Conservation (phyloP, 176 grass and related monocot genomes). For the Musa beccarii region DNA sequence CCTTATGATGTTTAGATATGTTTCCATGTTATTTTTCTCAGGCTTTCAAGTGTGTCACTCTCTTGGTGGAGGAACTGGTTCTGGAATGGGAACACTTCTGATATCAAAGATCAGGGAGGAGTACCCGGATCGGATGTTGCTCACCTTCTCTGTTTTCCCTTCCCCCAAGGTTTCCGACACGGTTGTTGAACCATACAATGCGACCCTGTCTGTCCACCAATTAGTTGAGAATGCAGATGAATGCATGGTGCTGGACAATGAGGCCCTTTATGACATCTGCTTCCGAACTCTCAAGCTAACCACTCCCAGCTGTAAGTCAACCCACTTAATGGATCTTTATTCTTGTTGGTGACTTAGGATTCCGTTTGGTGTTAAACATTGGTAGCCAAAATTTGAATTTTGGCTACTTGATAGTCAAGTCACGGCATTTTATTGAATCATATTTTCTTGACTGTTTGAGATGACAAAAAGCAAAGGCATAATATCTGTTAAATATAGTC, state of each 20-base stretch:
- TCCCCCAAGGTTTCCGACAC: conserved; percentile 68
- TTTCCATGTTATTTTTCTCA: conserved; percentile 24
- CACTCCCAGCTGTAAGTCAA: conserved; percentile 48
- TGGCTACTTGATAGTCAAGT: too few relatives aligned
- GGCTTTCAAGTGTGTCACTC: conserved; percentile 63
- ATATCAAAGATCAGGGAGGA: conserved; percentile 82
- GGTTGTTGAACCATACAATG: conserved; percentile 69
- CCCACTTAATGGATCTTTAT: background rate
- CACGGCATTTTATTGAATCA: too few relatives aligned
- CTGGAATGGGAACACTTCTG: conserved; percentile 66
- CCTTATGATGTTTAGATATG: background rate
- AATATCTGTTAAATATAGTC: too few relatives aligned
- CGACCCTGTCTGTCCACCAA: conserved; percentile 65
- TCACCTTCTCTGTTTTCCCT: conserved; percentile 66
- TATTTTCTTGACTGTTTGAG: too few relatives aligned
- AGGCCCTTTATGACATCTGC: conserved; percentile 63
- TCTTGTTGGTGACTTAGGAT: too few relatives aligned
- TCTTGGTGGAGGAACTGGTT: conserved; percentile 70
- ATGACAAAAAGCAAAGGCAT: too few relatives aligned
- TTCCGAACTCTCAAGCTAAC: conserved; percentile 67
- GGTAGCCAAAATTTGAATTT: too few relatives aligned
- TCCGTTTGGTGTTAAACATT: too few relatives aligned
- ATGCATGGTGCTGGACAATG: conserved; percentile 72
- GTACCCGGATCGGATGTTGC: conserved; percentile 73
- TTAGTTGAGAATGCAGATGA: conserved; percentile 75